Conservation (phyloP, 129 eudicot species). For the Pseudognaphalium luteoalbum region DNA sequence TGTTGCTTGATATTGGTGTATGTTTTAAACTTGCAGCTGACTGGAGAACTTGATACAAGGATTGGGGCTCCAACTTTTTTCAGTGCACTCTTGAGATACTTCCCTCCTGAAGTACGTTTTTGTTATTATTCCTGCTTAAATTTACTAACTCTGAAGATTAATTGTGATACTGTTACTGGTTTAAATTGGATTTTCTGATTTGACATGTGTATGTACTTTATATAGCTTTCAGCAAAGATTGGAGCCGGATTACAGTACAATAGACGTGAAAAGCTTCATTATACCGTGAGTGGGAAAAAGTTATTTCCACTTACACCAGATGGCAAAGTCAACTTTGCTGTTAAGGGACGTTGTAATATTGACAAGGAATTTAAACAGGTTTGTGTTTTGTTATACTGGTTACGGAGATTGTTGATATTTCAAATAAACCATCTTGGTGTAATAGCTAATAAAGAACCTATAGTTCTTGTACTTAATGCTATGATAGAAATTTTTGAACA, state of each 20-base stretch:
- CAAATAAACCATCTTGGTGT: neutral
- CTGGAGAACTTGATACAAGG: constrained; percentile 89
- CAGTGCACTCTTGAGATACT: constrained; percentile 63
- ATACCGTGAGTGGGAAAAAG: constrained; percentile 60
- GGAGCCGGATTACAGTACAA: constrained; percentile 72
- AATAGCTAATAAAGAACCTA: neutral
- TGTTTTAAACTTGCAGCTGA: constrained; percentile 45
- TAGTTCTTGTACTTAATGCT: neutral
- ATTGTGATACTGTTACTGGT: neutral
- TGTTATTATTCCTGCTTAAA: neutral
- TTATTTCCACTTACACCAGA: constrained; percentile 58
- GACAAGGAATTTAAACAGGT: constrained; percentile 79
- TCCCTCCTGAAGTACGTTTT: constrained; percentile 58
- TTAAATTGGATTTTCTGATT: neutral
- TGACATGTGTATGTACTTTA: neutral
- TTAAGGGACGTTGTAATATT: constrained; percentile 63
- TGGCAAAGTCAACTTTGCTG: constrained; percentile 44
- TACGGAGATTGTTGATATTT: neutral
- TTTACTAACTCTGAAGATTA: neutral
- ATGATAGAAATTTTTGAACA: neutral
- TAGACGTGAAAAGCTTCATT: constrained; percentile 57
- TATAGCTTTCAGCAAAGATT: constrained; percentile 55
- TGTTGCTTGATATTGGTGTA: neutral
- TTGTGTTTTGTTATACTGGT: constrained; percentile 17
- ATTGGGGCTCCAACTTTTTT: constrained; percentile 67